These are phyloP conservation scores for Trichoderma asperellum DNA, from an alignment of 2,329 filamentous ascomycete genomes.

Conservation along the genomic window DNA sequence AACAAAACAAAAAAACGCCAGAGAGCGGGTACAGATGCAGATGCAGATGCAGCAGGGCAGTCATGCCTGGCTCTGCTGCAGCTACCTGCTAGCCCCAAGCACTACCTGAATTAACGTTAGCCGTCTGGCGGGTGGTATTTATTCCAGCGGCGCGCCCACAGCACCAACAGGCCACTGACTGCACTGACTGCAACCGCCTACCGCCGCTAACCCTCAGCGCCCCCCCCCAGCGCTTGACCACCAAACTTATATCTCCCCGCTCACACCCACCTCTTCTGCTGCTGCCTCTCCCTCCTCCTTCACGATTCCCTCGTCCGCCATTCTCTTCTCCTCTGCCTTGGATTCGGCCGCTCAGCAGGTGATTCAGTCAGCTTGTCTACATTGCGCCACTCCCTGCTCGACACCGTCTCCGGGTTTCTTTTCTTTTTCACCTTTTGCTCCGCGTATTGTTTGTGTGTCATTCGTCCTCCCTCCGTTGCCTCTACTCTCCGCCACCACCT, in stretches of 20 bases:
- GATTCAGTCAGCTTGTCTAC: slow-evolving; percentile 46
- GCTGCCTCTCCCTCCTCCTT: slow-evolving; percentile 49
- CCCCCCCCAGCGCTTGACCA: slow-evolving; percentile 29
- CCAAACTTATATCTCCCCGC: slow-evolving; percentile 49
- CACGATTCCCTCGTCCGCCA: slow-evolving; percentile 62
- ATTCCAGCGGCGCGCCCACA: slow-evolving; percentile 15
- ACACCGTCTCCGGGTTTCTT: slow-evolving; percentile 54
- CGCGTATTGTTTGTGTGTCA: slow-evolving; percentile 9
- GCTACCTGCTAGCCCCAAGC: slow-evolving; percentile 4
- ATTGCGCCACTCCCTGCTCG: slow-evolving; percentile 47
- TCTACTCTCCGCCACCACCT: slow-evolving; percentile 1
- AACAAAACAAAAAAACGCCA: slow-evolving; percentile 23
- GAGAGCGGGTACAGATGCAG: slow-evolving; percentile 26
- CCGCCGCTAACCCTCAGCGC: slow-evolving; percentile 27
- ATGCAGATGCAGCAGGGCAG: slow-evolving; percentile 28
- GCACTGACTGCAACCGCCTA: slow-evolving; percentile 23
- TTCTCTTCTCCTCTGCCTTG: slow-evolving; percentile 57
- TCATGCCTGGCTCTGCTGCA: slow-evolving; percentile 20
- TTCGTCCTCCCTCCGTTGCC: slow-evolving; percentile 19
- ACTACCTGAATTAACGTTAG: slow-evolving; percentile 1
- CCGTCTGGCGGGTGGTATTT: slow-evolving; percentile 7
- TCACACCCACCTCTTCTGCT: slow-evolving; percentile 48
- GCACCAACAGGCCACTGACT: slow-evolving; percentile 10
- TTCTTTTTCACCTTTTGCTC: slow-evolving; percentile 48
- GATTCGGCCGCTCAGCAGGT: slow-evolving; percentile 63